A percentile compares a stretch with the other conserved stretches of the same genome.
These are phyloP conservation scores for Oxyria digyna DNA, from an alignment of 148 eudicot genomes.

Conservation along the genomic window DNA sequence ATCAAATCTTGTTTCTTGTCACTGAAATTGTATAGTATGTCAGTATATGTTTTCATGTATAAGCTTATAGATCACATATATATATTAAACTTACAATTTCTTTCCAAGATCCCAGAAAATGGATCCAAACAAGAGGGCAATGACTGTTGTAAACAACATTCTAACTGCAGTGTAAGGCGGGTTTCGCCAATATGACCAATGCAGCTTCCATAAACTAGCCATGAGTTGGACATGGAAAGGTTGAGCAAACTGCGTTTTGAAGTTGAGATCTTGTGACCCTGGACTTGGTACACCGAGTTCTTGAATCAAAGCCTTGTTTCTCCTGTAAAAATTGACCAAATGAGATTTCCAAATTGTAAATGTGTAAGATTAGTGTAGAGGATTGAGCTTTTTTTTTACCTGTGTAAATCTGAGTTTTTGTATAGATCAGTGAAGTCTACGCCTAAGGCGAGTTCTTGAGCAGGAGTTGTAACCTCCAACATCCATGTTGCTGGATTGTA, in stretches of 20 bases:
- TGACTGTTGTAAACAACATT: background rate
- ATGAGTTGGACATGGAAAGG: background rate
- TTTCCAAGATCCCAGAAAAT: constrained; percentile 10
- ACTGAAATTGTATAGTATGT: background rate
- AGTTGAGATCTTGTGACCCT: constrained; percentile 5
- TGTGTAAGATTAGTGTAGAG: background rate
- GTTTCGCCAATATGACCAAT: constrained; percentile 10
- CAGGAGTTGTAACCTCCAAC: constrained; percentile 10
- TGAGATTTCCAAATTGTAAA: background rate
- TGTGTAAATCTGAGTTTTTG: constrained; percentile 5
- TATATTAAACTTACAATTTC: constrained; percentile 14
- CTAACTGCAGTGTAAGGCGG: background rate
- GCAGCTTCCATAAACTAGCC: background rate
- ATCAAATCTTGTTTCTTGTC: background rate
- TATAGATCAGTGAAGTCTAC: constrained; percentile 7
- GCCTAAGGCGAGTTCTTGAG: constrained; percentile 8
- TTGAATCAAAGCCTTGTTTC: constrained; percentile 7
- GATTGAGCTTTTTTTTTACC: background rate
- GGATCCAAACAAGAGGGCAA: constrained; percentile 2
- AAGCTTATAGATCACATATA: too few relatives aligned
- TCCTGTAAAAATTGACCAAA: background rate
- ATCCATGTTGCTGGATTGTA: constrained; percentile 12
- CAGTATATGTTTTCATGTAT: background rate
- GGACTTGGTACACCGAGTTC: constrained; percentile 3
- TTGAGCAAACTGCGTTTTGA: background rate